Conservation (phyloP, 2,329 filamentous ascomycete genomes). For the Talaromyces atroroseus region DNA sequence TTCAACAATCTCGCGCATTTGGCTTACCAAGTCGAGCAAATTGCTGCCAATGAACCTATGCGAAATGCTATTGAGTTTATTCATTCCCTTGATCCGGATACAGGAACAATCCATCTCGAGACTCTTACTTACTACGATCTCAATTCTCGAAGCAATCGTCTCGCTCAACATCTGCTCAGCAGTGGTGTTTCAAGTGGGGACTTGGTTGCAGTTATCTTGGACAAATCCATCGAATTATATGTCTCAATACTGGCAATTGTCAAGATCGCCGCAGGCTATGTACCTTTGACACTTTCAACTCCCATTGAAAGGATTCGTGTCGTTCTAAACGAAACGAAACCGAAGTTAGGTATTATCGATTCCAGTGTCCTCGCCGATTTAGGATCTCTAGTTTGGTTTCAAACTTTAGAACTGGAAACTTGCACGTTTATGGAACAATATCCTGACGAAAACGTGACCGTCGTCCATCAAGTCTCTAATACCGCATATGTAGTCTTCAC, state of each 20-base stretch:
- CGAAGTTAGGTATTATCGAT: slow-evolving; percentile 43
- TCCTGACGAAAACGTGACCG: slow-evolving; percentile 13
- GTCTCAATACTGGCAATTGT: slow-evolving; percentile 66
- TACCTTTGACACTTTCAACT: slow-evolving; percentile 72
- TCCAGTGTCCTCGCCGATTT: slow-evolving; percentile 3
- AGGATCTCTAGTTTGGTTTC: slow-evolving; percentile 11
- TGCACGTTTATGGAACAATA: slow-evolving; percentile 14
- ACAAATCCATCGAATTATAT: slow-evolving; percentile 70
- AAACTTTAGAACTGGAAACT: slow-evolving; percentile 14
- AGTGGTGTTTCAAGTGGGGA: slow-evolving; percentile 47
- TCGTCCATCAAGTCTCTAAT: slow-evolving; percentile 33
- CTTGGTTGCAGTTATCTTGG: slow-evolving; percentile 68
- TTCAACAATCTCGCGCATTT: slow-evolving; percentile 42
- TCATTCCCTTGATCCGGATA: slow-evolving; percentile 38
- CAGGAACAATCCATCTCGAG: slow-evolving; percentile 26
- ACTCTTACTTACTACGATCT: slow-evolving; percentile 60
- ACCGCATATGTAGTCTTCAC: slow-evolving; percentile 77
- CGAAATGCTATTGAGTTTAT: slow-evolving; percentile 62
- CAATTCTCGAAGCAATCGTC: slow-evolving; percentile 57
- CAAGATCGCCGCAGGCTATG: slow-evolving; percentile 70
- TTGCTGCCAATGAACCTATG: slow-evolving; percentile 46
- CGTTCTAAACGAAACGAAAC: slow-evolving; percentile 58
- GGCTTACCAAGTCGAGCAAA: slow-evolving; percentile 50
- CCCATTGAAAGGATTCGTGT: slow-evolving; percentile 55
- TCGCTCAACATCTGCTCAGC: slow-evolving; percentile 54